Base-by-base conservation (phyloP, 139 green algal species). In the Chlamydomonas asymmetrica region DNA sequence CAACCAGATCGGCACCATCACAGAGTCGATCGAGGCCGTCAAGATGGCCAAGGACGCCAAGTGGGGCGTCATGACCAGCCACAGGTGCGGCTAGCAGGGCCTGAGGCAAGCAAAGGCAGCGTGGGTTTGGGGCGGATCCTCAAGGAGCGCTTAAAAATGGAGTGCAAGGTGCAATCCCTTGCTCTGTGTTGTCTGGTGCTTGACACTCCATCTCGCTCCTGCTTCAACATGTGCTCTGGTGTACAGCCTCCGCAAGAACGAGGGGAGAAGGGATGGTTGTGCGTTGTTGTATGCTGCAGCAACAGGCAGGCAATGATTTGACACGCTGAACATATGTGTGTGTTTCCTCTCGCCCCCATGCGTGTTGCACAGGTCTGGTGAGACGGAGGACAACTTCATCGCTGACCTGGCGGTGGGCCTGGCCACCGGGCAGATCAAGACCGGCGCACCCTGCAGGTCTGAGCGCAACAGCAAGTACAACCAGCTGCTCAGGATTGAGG, bases 401-500 rank as follows among this genome's bases (percentile, higher is more conserved):
- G 97, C 96, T 45, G 97, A 99, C 87, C 88, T 99, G 49, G 85
- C 94, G 10, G 97, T 99, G 20, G 97, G 97, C 66, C 92, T 99
- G 43, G 72, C 91, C 56, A 97, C 94, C 31, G 96, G 96, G 25
- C 97, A 99, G 86, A 99, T 99, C 91, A 99, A 99, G 93, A 98
- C 97, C 25, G 97, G 97, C 41, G 97, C 97, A 0, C 97, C 97
- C 45, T 99, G 96, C 92, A 81, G 91, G 31, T 95, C 85, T 27
- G 96, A 99, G 92, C 91, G 97, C 52, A 84, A 82, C 64, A 89
- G 96, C 75, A 99, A 99, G 90, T 99, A 99, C 93, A 99, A 99
- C 90, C 96, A 99, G 92, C 88, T 99, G 74, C 83, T 99, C 75
- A 88, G 96, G 64, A 99, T 99, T 73, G 96, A 99, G 90, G 92